A percentile compares a stretch with the other conserved stretches of the same genome.
Evolutionary conservation across 805 yeast species (phyloP).

Genomic region (Kluyveromyces wickerhamii): DNA sequence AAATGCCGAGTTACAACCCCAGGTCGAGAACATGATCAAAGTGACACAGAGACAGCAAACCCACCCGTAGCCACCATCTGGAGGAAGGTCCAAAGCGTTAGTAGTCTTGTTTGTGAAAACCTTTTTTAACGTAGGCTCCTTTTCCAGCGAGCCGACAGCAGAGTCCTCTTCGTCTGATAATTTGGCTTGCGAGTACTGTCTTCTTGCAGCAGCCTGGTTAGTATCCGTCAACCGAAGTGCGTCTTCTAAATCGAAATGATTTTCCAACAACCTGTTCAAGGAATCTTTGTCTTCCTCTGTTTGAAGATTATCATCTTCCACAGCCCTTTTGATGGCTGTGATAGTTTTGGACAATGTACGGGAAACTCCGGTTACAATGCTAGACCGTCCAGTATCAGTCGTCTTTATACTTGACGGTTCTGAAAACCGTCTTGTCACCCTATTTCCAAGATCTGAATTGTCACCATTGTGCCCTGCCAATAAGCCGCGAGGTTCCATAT

Average conservation of each 20-base stretch:
- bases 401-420: neutral
- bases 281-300: conserved; percentile 10
- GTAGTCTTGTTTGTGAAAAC: conserved; percentile 32
- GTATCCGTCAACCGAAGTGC: conserved; percentile 22
- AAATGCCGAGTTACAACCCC: conserved; percentile 67
- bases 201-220: neutral
- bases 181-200: neutral
- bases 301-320: conserved; percentile 21
- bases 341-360: conserved; percentile 10
- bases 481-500: neutral
- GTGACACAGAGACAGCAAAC: conserved; percentile 45
- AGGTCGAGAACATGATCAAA: conserved; percentile 48
- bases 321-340: conserved; percentile 15
- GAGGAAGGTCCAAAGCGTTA: conserved; percentile 34
- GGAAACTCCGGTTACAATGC: neutral
- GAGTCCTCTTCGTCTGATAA: neutral
- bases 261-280: conserved; percentile 16
- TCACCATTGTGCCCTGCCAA: too few species aligned
- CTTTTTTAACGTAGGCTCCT: conserved; percentile 15
- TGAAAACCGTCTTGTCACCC: neutral
- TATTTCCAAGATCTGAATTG: too few species aligned
- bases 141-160: conserved; percentile 3
- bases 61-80: conserved; percentile 70
- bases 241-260: conserved; percentile 25
- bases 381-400: neutral